These are phyloP conservation scores for Cichorium intybus DNA, from an alignment of 140 eudicot species.

Conservation along the genomic window DNA sequence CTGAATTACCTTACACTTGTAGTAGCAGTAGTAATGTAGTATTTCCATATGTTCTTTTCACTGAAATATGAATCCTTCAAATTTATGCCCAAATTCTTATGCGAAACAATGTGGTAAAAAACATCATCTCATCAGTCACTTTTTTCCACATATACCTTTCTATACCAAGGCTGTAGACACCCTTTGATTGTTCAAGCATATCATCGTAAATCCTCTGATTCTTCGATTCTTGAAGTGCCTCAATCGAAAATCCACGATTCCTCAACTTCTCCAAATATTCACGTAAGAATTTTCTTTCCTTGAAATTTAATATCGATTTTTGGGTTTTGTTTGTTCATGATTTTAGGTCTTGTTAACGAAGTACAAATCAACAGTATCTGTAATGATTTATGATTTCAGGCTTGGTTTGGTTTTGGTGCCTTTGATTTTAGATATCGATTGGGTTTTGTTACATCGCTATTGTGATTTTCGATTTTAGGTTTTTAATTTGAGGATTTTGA, in stretches of 20 bases:
- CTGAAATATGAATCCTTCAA: too few species aligned
- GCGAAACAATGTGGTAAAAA: too few species aligned
- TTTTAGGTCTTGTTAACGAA: not conserved
- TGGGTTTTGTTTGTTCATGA: not conserved
- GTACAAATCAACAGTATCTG: not conserved
- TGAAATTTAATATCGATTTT: not conserved
- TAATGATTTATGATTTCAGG: not conserved
- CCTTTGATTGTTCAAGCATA: not conserved
- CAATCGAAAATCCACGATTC: conserved; percentile 1
- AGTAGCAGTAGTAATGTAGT: too few species aligned
- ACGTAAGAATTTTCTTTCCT: not conserved
- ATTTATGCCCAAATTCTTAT: too few species aligned
- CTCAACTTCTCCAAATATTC: not conserved
- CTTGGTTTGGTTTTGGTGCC: not conserved
- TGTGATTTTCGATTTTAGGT: conserved; percentile 2
- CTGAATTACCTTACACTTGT: too few species aligned
- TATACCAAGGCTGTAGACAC: not conserved
- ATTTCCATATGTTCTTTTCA: too few species aligned
- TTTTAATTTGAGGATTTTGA: conserved; percentile 5
- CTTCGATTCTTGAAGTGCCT: not conserved
- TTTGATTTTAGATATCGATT: not conserved
- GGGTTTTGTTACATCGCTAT: not conserved
- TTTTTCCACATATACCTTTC: not conserved
- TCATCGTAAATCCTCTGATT: not conserved
- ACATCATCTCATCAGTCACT: not conserved